A percentile compares a stretch with the other conserved stretches of the same genome.
Evolutionary conservation across 164 flowering plant genomes (phyloP).

Genomic region (Hamamelis virginiana): DNA sequence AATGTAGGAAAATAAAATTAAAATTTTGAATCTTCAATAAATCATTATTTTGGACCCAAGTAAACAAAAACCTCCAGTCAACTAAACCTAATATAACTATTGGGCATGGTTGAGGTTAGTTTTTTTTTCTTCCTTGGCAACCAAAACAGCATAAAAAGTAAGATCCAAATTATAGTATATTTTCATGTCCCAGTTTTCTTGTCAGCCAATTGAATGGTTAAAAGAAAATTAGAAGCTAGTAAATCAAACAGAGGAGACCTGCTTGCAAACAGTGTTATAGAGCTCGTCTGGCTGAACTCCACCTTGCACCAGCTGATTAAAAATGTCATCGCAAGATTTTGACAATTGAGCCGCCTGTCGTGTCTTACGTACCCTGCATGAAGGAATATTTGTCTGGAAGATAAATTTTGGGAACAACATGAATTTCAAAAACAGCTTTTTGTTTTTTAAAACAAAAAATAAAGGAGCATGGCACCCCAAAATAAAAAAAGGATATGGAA

Average conservation of each 20-base stretch:
- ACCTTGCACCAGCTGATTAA: conserved; percentile 65
- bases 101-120: too few relatives aligned
- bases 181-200: neutral
- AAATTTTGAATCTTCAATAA: neutral
- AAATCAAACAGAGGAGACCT: conserved; percentile 37
- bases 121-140: too few relatives aligned
- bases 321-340: conserved; percentile 87
- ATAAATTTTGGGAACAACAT: too few relatives aligned
- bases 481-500: neutral
- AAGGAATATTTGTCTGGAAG: neutral
- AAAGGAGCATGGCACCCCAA: too few relatives aligned
- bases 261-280: conserved; percentile 76
- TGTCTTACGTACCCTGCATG: conserved; percentile 60
- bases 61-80: neutral
- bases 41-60: neutral
- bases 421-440: too few relatives aligned
- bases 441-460: too few relatives aligned
- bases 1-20: neutral
- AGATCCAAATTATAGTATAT: neutral
- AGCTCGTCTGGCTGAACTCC: conserved; percentile 80
- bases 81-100: too few relatives aligned
- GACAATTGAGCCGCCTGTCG: conserved; percentile 47
- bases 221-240: neutral
- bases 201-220: neutral
- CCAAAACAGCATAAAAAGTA: too few relatives aligned